Evolutionary conservation across 495 filamentous ascomycete species (phyloP).

Genomic region (Viridothelium virens): DNA sequence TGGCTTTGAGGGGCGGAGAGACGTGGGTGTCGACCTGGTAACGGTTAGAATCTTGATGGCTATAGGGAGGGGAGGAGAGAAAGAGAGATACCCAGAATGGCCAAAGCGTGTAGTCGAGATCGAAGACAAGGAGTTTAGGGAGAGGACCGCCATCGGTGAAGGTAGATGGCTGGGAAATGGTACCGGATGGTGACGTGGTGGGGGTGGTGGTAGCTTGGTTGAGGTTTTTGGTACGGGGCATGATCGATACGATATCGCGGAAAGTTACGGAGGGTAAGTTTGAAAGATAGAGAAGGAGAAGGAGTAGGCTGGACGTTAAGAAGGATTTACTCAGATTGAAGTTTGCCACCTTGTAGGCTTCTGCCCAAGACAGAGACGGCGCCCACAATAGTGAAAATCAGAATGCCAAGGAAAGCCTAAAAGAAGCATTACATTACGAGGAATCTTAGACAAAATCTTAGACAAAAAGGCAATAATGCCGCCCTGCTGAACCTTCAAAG

Average conservation of each 20-base stretch:
- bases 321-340: background rate
- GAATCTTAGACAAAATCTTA: no score
- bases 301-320: background rate
- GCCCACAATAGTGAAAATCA: no score
- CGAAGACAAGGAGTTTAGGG: slow-evolving; percentile 81
- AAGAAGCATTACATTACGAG: no score
- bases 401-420: no score
- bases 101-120: slow-evolving; percentile 97
- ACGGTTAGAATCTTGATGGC: background rate
- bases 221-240: slow-evolving; percentile 10
- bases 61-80: background rate
- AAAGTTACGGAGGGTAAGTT: background rate
- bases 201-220: slow-evolving; percentile 12
- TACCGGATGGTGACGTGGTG: slow-evolving; percentile 19
- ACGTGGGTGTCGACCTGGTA: slow-evolving; percentile 71
- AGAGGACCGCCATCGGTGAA: slow-evolving; percentile 73
- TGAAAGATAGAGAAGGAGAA: background rate
- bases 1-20: slow-evolving; percentile 63
- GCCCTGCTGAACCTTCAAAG: no score
- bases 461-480: no score
- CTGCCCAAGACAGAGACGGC: background rate
- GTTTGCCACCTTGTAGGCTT: background rate
- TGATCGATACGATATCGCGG: background rate
- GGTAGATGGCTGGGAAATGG: slow-evolving; percentile 37
- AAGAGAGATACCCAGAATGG: slow-evolving; percentile 61